Conservation (phyloP, 2,329 filamentous ascomycete species). For the Colletotrichum sp. region DNA sequence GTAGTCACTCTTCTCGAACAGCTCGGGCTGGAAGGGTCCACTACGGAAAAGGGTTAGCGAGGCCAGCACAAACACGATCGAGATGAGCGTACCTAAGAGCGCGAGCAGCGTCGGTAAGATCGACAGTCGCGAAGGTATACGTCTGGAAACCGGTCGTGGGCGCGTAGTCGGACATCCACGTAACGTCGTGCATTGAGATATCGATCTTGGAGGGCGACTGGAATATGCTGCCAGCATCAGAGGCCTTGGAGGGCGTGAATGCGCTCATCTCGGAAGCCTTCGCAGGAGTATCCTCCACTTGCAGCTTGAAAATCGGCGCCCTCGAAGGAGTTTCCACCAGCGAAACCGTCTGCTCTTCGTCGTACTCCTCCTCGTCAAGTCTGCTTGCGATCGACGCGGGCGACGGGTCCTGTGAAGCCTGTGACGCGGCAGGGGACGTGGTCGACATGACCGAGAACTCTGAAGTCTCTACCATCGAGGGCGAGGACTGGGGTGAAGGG, state of each 20-base stretch:
- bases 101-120: neutral
- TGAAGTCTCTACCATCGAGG: neutral
- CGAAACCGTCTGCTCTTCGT: neutral
- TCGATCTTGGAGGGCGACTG: constrained; percentile 7
- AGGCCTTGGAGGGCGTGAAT: neutral
- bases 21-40: neutral
- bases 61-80: neutral
- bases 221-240: neutral
- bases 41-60: neutral
- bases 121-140: neutral
- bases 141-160: neutral
- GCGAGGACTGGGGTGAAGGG: neutral
- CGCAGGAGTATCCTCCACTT: neutral
- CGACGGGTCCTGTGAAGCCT: neutral
- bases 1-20: neutral
- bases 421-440: neutral
- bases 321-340: neutral
- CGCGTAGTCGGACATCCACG: constrained; percentile 7
- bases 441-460: constrained; percentile 7
- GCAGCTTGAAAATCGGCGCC: neutral
- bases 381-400: neutral
- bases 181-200: constrained; percentile 9
- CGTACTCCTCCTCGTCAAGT: neutral
- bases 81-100: neutral
- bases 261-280: neutral